These are phyloP conservation scores for Paracamarosporium sp. DNA, from an alignment of 2,329 filamentous ascomycete species.

Conservation along the genomic window DNA sequence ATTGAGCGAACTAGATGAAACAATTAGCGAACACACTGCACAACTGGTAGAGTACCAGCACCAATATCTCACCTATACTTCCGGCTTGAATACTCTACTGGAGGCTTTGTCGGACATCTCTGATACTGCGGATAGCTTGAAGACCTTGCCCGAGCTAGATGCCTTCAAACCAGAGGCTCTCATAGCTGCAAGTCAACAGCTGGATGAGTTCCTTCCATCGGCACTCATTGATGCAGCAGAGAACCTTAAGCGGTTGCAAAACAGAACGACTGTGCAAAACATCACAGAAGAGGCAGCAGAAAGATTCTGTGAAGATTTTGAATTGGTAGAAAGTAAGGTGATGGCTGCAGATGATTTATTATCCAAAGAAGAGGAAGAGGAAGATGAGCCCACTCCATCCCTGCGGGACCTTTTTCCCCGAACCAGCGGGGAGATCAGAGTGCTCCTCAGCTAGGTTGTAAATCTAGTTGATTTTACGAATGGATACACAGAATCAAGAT, in stretches of 20 bases:
- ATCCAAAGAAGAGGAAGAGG: slow-evolving; percentile 41
- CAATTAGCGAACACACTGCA: slow-evolving; percentile 62
- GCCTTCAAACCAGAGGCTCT: slow-evolving; percentile 68
- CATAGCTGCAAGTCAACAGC: slow-evolving; percentile 71
- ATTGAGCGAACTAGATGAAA: slow-evolving; percentile 62
- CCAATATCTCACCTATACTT: slow-evolving; percentile 74
- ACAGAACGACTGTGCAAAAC: slow-evolving; percentile 72
- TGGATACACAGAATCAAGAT: not conserved
- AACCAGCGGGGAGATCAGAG: slow-evolving; percentile 68
- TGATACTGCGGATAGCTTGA: slow-evolving; percentile 57
- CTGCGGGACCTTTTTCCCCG: slow-evolving; percentile 67
- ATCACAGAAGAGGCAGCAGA: slow-evolving; percentile 85
- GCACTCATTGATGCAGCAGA: slow-evolving; percentile 92
- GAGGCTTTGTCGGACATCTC: slow-evolving; percentile 58
- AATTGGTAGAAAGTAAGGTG: slow-evolving; percentile 68
- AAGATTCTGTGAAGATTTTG: slow-evolving; percentile 86
- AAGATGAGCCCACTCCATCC: slow-evolving; percentile 44
- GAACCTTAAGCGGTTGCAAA: slow-evolving; percentile 76
- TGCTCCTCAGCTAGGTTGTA: slow-evolving; percentile 62
- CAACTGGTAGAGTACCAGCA: slow-evolving; percentile 73
- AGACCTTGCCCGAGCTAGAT: slow-evolving; percentile 61
- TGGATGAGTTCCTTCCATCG: slow-evolving; percentile 92
- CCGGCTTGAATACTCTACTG: slow-evolving; percentile 73
- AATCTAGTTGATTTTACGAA: not conserved
- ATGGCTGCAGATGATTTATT: slow-evolving; percentile 63